Base-by-base conservation (phyloP, 2,329 filamentous ascomycete genomes). In the Xylariaceae sp. region DNA sequence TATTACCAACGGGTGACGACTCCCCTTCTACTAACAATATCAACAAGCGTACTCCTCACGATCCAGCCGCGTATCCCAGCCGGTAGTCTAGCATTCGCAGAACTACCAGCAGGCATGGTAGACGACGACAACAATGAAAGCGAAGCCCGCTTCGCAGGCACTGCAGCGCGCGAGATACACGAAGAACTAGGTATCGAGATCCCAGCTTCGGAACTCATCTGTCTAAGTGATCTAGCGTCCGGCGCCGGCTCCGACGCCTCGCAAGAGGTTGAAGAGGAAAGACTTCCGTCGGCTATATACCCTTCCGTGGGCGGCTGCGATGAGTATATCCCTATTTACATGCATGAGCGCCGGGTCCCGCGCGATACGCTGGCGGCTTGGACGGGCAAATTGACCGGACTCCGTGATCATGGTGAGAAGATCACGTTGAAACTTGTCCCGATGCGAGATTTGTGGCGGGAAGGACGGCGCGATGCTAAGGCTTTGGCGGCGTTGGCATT, bases 281-380 rank as follows among this genome's bases (percentile, higher is more conserved):
- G 63, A 0, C 60, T 81, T 2, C 72, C 78, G 0, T 61, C 64
- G 31, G 81, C 76, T 3, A 74, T 84, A 73, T 84, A 76, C 53
- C 81, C 81, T 3, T 81, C 78, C 6, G 74, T 79, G 0, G 82
- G 82, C 0, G 82, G 78, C 0, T 84, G 80, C 60, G 83, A 86
- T 65, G 83, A 85, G 67, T 76, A 78, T 62, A 72, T 85, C 26
- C 80, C 76, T 7, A 75, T 85, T 27, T 85, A 80, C 63, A 74
- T 80, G 60, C 73, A 80, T 60, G 79, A 84, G 70, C 73, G 75
- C 47, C 71, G 74, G 29, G 72, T 85, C 3, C 71, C 75, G 5
- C 71, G 80, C 34, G 67, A 63, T 0, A 73, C 78, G 65, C 67
- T 86, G 50, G 65, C 70, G 11, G 76, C 80, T 52, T 84, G 79